phyloP scores from a whole-genome alignment of 768 basidiomycete genomes.

The Tylopilus balloui region DNA sequence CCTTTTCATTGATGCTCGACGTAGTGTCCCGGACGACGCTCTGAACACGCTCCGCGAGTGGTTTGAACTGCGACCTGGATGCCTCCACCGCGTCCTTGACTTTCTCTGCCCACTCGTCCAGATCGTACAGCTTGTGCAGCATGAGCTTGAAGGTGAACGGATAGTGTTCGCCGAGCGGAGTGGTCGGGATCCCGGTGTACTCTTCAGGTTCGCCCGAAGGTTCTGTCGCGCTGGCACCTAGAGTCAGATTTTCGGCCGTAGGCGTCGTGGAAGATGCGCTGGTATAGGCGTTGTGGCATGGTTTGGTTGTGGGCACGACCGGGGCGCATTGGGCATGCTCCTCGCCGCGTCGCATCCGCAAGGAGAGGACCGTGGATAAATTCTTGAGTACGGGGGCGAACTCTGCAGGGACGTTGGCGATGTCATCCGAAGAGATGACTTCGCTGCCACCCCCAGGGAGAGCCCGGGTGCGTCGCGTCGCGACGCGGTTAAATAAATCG shows the following conservation, averaged over 20 bases:
- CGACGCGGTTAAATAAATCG: conserved; percentile 49
- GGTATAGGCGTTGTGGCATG: conserved; percentile 23
- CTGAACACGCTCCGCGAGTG: conserved; percentile 40
- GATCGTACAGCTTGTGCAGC: conserved; percentile 59
- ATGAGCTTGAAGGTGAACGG: conserved; percentile 65
- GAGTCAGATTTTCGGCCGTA: neutral
- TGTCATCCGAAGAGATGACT: conserved; percentile 29
- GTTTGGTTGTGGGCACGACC: conserved; percentile 1
- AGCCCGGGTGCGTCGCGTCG: conserved; percentile 38
- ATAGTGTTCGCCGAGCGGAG: conserved; percentile 40
- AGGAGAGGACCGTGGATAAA: conserved; percentile 32
- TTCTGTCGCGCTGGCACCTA: conserved; percentile 6
- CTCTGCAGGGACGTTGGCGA: conserved; percentile 27
- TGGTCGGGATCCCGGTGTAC: conserved; percentile 33
- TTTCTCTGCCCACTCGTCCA: conserved; percentile 55
- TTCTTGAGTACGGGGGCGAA: conserved; percentile 35
- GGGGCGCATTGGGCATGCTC: conserved; percentile 1
- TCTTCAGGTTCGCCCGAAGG: conserved; percentile 18
- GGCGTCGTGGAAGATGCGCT: conserved; percentile 13
- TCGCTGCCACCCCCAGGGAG: conserved; percentile 13
- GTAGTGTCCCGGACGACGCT: conserved; percentile 6
- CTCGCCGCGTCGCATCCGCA: conserved; percentile 31
- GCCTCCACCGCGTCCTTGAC: conserved; percentile 49
- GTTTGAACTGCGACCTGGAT: conserved; percentile 54
- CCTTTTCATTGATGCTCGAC: neutral